Percentiles rank a stretch among this genome's conserved stretches.
phyloP scores from a whole-genome alignment of 805 yeast genomes.

The Ogataea trehalophila region DNA sequence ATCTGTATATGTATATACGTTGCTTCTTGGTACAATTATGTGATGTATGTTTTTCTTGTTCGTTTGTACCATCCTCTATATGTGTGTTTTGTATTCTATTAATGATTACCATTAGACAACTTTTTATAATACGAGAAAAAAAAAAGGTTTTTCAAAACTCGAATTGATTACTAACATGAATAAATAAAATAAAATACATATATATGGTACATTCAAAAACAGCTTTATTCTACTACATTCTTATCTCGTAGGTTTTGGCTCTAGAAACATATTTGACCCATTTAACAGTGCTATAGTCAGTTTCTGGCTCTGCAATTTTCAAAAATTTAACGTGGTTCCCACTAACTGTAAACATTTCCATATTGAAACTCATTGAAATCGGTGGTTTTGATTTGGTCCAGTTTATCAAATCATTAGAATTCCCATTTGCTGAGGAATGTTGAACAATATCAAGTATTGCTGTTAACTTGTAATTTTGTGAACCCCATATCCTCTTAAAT shows the following conservation, averaged over 20 bases:
- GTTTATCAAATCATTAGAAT: slow-evolving; percentile 14
- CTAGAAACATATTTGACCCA: slow-evolving; percentile 80
- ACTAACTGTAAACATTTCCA: slow-evolving; percentile 72
- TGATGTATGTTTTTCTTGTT: no score
- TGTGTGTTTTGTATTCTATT: no score
- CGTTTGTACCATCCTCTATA: no score
- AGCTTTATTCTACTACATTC: slow-evolving; percentile 26
- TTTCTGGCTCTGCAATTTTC: slow-evolving; percentile 50
- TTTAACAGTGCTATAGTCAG: slow-evolving; percentile 66
- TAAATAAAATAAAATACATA: no score
- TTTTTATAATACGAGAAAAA: no score
- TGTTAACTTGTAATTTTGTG: slow-evolving; percentile 46
- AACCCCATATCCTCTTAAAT: slow-evolving; percentile 62
- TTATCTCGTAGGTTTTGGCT: slow-evolving; percentile 77
- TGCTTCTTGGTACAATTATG: no score
- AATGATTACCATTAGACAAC: no score
- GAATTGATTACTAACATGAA: no score
- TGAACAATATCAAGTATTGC: slow-evolving; percentile 43
- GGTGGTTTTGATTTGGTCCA: slow-evolving; percentile 79
- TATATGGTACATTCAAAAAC: no score
- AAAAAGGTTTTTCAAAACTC: no score
- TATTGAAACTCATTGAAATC: slow-evolving; percentile 58
- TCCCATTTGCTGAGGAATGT: slow-evolving; percentile 19
- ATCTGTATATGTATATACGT: no score
- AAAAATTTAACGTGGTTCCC: slow-evolving; percentile 72